Evolutionary conservation across 805 yeast genomes (phyloP), one percentile per base, ranked within the genome.

Genomic region (Diddensiella caesifluorescens): DNA sequence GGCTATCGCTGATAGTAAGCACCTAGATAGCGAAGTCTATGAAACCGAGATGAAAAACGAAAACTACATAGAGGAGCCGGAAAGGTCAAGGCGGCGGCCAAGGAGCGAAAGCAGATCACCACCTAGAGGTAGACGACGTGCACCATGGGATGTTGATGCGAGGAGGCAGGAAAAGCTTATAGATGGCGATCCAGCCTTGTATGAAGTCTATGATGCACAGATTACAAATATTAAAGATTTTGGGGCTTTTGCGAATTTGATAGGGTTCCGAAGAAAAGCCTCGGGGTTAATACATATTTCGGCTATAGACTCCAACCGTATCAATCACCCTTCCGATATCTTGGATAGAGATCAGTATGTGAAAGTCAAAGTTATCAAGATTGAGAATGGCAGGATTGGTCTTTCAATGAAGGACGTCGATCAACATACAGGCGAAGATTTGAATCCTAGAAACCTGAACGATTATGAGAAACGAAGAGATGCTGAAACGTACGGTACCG

Each of bases 161-260:
- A 48, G 15, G 47, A 52, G 16, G 54, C 47, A 23, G 35, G 33
- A 12, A 34, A 12, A 12, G 18, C 6, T 22, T 15, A 21, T 20
- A 31, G 67, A 60, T 42, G 53, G 53, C 3, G 55, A 54, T 2
- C 67, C 77, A 0, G 49, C 57, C 4, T 44, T 68, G 1, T 78
- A 75, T 13, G 59, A 68, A 19, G 63, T 84, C 0, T 79, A 81
- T 51, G 60, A 60, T 22, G 97, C 95, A 0, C 61, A 49, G 20
- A 81, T 90, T 2, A 69, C 68, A 35, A 75, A 74, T 34, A 52
- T 84, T 1, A 77, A 78, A 32, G 60, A 73, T 2, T 89, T 78
- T 61, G 97, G 97, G 0, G 94, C 87, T 1, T 90, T 89, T 56
- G 73, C 87, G 0, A 61, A 74, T 6, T 57, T 89, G 1, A 49